These are phyloP conservation scores for Penicilliopsis zonata DNA, from an alignment of 495 filamentous ascomycete genomes.

Conservation along the genomic window DNA sequence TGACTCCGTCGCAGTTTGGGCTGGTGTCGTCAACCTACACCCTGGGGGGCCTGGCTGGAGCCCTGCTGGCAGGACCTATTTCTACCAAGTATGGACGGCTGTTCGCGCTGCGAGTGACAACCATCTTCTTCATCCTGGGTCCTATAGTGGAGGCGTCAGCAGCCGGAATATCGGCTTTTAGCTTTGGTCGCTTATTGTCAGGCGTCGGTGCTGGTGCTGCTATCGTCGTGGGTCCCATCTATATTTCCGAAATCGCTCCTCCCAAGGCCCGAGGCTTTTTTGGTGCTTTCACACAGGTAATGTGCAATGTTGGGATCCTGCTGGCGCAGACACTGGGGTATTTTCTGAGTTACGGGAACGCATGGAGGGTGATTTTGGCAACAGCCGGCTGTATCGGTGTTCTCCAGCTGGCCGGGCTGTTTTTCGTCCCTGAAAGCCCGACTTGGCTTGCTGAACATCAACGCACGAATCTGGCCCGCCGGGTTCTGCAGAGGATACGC, in stretches of 20 bases:
- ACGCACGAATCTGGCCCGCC: constrained; percentile 45
- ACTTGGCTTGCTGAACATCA: constrained; percentile 67
- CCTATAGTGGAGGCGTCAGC: constrained; percentile 64
- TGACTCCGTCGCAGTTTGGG: constrained; percentile 65
- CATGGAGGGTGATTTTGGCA: constrained; percentile 76
- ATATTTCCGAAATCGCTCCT: constrained; percentile 83
- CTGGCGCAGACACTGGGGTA: constrained; percentile 73
- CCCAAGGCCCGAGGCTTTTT: constrained; percentile 70
- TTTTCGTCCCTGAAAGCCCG: constrained; percentile 72
- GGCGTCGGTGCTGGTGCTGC: constrained; percentile 78
- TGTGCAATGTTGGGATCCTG: constrained; percentile 89
- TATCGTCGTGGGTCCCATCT: constrained; percentile 91
- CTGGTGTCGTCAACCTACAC: constrained; percentile 85
- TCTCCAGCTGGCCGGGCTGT: constrained; percentile 51
- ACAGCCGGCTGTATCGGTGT: constrained; percentile 58
- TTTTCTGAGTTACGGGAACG: constrained; percentile 63
- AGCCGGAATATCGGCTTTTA: constrained; percentile 51
- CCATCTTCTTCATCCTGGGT: constrained; percentile 63
- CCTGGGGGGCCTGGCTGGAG: constrained; percentile 75
- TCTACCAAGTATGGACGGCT: constrained; percentile 63
- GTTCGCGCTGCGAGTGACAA: constrained; percentile 56
- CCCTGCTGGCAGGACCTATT: constrained; percentile 62
- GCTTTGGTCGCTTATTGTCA: constrained; percentile 62
- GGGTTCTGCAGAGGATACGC: constrained; percentile 60
- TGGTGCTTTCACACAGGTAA: constrained; percentile 84